These are phyloP conservation scores for Tolypocladium cylindrosporum DNA, from an alignment of 2,329 filamentous ascomycete species.

Conservation along the genomic window DNA sequence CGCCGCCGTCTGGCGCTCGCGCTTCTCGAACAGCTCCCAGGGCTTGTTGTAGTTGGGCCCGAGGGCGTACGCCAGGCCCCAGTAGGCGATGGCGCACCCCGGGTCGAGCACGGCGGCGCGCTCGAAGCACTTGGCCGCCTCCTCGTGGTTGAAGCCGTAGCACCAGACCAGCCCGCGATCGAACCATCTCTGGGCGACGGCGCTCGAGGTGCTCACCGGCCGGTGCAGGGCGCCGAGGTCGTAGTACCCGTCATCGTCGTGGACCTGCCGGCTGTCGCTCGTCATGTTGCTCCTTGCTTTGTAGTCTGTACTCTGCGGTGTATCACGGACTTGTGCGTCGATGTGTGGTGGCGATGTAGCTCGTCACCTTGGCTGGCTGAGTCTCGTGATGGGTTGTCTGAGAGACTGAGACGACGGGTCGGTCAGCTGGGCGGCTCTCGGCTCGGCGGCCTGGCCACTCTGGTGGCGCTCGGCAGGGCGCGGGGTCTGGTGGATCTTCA, in stretches of 20 bases:
- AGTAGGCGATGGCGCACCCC: slow-evolving; percentile 53
- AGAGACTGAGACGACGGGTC: not conserved
- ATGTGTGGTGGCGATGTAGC: not conserved
- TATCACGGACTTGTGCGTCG: not conserved
- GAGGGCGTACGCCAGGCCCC: slow-evolving; percentile 60
- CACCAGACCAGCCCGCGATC: slow-evolving; percentile 63
- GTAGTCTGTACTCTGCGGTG: not conserved
- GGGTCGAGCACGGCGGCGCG: slow-evolving; percentile 44
- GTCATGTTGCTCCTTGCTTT: not conserved
- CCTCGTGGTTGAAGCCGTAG: slow-evolving; percentile 69
- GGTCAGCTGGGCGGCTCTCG: not conserved
- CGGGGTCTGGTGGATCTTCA: not conserved
- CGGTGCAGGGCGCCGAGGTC: slow-evolving; percentile 51
- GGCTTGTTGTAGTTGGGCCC: slow-evolving; percentile 73
- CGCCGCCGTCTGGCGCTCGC: slow-evolving; percentile 45
- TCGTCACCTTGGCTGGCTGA: not conserved
- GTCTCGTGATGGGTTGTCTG: not conserved
- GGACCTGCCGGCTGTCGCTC: not conserved
- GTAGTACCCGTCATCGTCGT: slow-evolving; percentile 31
- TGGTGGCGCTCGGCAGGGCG: not conserved
- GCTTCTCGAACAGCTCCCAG: slow-evolving; percentile 59
- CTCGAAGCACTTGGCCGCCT: slow-evolving; percentile 55
- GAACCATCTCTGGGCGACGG: slow-evolving; percentile 55
- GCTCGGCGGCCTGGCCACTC: not conserved
- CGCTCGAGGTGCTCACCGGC: slow-evolving; percentile 40